Base-by-base conservation (phyloP, 371 early-diverging fungal species). In the Rhizopus delemar region DNA sequence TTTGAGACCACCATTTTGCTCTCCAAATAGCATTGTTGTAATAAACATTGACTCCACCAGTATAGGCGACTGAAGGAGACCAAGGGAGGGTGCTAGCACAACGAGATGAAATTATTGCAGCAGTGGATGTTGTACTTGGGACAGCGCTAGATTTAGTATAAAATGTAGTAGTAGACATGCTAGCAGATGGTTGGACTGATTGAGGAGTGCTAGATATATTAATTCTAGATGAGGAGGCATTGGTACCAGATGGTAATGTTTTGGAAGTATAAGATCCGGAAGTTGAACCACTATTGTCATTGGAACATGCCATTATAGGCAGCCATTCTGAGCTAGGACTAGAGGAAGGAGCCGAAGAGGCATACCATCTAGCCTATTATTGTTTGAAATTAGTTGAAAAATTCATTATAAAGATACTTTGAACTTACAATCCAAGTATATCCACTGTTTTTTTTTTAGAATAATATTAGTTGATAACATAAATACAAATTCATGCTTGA, bases 1-100 rank as follows among this genome's bases (percentile, higher is more conserved):
- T 65, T 46, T 68, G 64, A n/a, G 81, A 72, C 82, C 82, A 81
- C 82, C 82, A 82, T 46, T 64, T 49, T 59, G 77, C 77, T 35
- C 66, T 63, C 73, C 69, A 82, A 11, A 81, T 45, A 38, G 59
- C 59, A 9, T 66, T 66, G 13, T 63, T 50, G 60, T 81, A 77
- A 29, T 68, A 66, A 8, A 78, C 82, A 43, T 62, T 60, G 50
- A 39, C 53, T 0, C 66, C 69, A 15, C 56, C 51, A 5, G 46
- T 53, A 32, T 78, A 78, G 1, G 62, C 57, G 8, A 29, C 41
- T 36, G 61, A n/a, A 12, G 48, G 7, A 5, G 73, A 67, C 75
- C 75, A 75, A 8, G 63, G 51, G 41, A 59, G 5, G 8, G 59
- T 34, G 13, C 52, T 50, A 4, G 63, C 58, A 16, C 79, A 80